Evolutionary conservation across 2,329 filamentous ascomycete genomes (phyloP).

Genomic region (Apiospora phragmitis): DNA sequence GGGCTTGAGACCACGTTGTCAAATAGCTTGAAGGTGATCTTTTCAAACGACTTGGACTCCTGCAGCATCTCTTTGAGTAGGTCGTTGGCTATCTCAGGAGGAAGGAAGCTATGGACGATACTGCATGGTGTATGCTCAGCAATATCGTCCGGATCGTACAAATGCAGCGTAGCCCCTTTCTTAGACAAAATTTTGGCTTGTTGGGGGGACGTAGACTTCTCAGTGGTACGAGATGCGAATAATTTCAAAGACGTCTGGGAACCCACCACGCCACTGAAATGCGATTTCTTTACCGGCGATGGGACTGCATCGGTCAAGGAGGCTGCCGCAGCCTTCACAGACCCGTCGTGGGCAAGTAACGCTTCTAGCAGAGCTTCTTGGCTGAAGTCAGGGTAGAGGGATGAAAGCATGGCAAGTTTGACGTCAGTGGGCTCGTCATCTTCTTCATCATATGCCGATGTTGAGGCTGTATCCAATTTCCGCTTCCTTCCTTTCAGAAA

Average conservation of each 20-base stretch:
- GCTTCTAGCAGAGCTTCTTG: constrained; percentile 75
- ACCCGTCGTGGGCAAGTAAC: constrained; percentile 76
- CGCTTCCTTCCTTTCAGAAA: constrained; percentile 58
- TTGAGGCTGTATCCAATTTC: constrained; percentile 34
- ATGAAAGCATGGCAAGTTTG: constrained; percentile 82
- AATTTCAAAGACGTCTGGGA: constrained; percentile 65
- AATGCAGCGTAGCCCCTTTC: constrained; percentile 79
- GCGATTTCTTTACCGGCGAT: constrained; percentile 35
- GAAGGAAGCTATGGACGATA: constrained; percentile 89
- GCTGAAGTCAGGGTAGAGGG: constrained; percentile 65
- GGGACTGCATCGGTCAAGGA: constrained; percentile 44
- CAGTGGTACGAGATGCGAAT: constrained; percentile 37
- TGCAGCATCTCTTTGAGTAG: constrained; percentile 74
- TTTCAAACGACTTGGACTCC: constrained; percentile 71
- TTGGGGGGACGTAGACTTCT: constrained; percentile 30
- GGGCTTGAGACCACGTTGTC: constrained; percentile 83
- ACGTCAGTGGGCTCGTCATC: constrained; percentile 83
- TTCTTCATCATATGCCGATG: constrained; percentile 25
- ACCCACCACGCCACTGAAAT: constrained; percentile 39
- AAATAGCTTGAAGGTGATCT: constrained; percentile 80
- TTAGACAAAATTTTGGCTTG: constrained; percentile 60
- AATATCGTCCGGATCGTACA: constrained; percentile 81
- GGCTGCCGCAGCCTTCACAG: constrained; percentile 64
- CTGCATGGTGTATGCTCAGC: constrained; percentile 85
- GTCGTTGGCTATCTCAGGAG: constrained; percentile 67